Evolutionary conservation across 805 yeast species (phyloP).

Genomic region (Candida bentonensis): DNA sequence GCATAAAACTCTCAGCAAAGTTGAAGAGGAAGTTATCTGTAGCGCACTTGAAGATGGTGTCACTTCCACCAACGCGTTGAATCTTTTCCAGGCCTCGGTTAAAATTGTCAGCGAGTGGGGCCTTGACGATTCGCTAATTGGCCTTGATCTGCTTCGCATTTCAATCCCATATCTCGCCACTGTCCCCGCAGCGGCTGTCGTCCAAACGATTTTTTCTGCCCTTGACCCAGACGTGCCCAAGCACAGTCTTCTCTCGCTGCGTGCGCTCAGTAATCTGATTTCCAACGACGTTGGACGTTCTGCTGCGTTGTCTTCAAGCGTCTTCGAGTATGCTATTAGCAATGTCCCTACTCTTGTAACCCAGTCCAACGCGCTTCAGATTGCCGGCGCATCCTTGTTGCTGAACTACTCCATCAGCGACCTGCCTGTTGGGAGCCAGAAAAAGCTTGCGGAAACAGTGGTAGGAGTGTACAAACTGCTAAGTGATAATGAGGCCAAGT

Average conservation of each 20-base stretch:
- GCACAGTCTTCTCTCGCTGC: conserved; percentile 39
- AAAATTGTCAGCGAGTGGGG: conserved; percentile 35
- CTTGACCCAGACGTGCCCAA: conserved; percentile 20
- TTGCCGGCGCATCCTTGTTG: conserved; percentile 36
- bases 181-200: conserved; percentile 22
- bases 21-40: conserved; percentile 6
- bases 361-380: conserved; percentile 10
- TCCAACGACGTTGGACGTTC: conserved; percentile 15
- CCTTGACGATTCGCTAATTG: conserved; percentile 33
- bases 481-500: conserved; percentile 39
- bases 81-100: conserved; percentile 24
- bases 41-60: conserved; percentile 4
- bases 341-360: conserved; percentile 9
- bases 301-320: conserved; percentile 11
- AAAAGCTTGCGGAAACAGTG: conserved; percentile 23
- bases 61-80: conserved; percentile 18
- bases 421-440: conserved; percentile 19
- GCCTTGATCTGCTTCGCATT: conserved; percentile 46
- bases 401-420: conserved; percentile 30
- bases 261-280: conserved; percentile 44
- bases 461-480: background rate
- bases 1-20: conserved; percentile 9
- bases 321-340: conserved; percentile 18
- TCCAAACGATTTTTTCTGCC: conserved; percentile 14
- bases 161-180: conserved; percentile 28